Evolutionary conservation across 1,284 basidiomycete genomes (phyloP).

Genomic region (Stygiomarasmius scandens): DNA sequence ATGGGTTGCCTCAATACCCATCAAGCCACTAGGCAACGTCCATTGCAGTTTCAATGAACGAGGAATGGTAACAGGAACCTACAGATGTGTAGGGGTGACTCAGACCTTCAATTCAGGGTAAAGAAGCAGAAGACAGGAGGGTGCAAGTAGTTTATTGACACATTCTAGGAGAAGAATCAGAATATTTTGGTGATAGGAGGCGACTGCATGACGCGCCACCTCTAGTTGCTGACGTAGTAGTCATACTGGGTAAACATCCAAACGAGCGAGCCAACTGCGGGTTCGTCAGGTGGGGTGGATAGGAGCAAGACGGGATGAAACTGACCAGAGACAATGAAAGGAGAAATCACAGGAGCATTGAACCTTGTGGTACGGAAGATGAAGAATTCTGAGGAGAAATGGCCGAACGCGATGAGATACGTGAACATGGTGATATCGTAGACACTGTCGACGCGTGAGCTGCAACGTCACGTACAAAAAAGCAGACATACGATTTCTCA

Average conservation of each 20-base stretch:
- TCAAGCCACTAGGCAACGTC: too few relatives aligned
- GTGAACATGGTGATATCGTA: constrained; percentile 89
- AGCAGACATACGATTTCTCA: constrained; percentile 69
- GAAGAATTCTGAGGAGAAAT: constrained; percentile 87
- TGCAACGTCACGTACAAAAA: constrained; percentile 11
- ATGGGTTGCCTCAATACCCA: too few relatives aligned
- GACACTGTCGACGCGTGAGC: constrained; percentile 51
- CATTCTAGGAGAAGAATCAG: too few relatives aligned
- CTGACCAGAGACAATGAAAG: constrained; percentile 89
- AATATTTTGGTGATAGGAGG: too few relatives aligned
- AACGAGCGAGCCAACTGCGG: constrained; percentile 64
- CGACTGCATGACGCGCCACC: too few relatives aligned
- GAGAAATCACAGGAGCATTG: constrained; percentile 67
- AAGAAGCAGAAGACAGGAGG: too few relatives aligned
- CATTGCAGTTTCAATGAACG: too few relatives aligned
- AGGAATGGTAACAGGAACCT: too few relatives aligned
- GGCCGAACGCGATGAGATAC: constrained; percentile 88
- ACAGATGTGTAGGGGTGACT: too few relatives aligned
- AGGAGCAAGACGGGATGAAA: constrained; percentile 16
- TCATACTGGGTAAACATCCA: constrained; percentile 85
- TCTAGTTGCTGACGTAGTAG: constrained; percentile 51
- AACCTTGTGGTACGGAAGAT: constrained; percentile 81
- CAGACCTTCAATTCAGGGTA: too few relatives aligned
- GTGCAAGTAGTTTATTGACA: too few relatives aligned
- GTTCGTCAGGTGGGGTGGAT: constrained; percentile 7